Base-by-base conservation (phyloP, 2,329 filamentous ascomycete genomes). In the Aspergillus sp. region DNA sequence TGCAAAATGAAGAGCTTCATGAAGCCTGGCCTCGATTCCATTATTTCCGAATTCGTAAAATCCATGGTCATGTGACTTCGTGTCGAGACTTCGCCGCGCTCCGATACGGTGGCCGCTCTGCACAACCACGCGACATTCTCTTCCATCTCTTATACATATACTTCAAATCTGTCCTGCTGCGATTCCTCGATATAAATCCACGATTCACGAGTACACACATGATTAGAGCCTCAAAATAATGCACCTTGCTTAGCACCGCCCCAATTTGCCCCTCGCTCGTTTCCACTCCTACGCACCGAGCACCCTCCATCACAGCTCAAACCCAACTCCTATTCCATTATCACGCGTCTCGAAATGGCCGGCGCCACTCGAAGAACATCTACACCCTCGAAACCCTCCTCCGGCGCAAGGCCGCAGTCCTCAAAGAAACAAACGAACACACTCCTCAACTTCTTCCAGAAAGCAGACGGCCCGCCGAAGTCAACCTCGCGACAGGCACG, bases 361-460 rank as follows among this genome's bases (percentile, higher is more conserved):
- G 70, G 68, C 6, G 58, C 68, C 9, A 62, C 57, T 34, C 69
- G 63, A 52, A 73, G 71, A 58, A 55, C 59, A 17, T 69, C 68
- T 11, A 74, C 71, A 8, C 70, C 73, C 2, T 69, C 68, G n/a
- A 74, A 72, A 17, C 69, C 72, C 2, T 67, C 70, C 15, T 70
- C 55, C 11, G 55, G 57, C 4, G 47, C 57, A 15, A 71, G 67
- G 48, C 46, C 62, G 3, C 57, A 63, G 15, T 61, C 69, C 1
- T 68, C 71, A 0, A 61, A 52, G 3, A 77, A 74, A 59, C 65
- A 66, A 43, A 91, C 91, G 68, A 81, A 82, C 7, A 92, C 88
- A 65, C 92, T 92, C 34, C 77, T 92, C 15, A 91, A 78, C 65
- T 93, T 92, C 74, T 93, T 93, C 72, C 88, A 90, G 70, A 92